Conservation (phyloP, 2,329 filamentous ascomycete species). For the Penicillium sp. region DNA sequence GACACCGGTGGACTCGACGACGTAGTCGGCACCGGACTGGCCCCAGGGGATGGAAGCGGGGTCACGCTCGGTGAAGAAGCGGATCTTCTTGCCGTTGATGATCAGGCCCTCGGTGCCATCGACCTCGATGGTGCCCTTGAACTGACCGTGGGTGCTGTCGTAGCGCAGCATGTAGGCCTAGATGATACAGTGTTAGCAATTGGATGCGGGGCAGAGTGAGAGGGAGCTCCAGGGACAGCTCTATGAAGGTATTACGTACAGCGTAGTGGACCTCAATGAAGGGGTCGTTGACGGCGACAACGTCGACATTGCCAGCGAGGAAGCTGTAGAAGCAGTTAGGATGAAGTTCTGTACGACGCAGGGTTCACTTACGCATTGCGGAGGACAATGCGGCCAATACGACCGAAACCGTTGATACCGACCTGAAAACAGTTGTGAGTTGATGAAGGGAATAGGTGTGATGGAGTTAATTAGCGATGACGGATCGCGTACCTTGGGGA, state of each 20-base stretch:
- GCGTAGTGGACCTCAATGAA: slow-evolving; percentile 99
- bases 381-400: slow-evolving; percentile 99
- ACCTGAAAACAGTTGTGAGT: slow-evolving; percentile 54
- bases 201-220: background rate
- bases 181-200: background rate
- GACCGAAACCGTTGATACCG: slow-evolving; percentile 99
- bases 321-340: slow-evolving; percentile 50
- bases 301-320: slow-evolving; percentile 83
- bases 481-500: slow-evolving; percentile 31
- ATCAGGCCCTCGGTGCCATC: slow-evolving; percentile 66
- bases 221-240: background rate
- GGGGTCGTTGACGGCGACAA: slow-evolving; percentile 98
- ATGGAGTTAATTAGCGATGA: background rate
- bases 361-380: slow-evolving; percentile 74
- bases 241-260: slow-evolving; percentile 61
- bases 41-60: slow-evolving; percentile 87
- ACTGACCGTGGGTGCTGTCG: slow-evolving; percentile 93
- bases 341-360: slow-evolving; percentile 8
- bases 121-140: slow-evolving; percentile 86
- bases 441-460: background rate
- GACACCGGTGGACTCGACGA: slow-evolving; percentile 97
- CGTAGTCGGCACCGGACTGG: slow-evolving; percentile 84
- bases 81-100: slow-evolving; percentile 92
- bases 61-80: slow-evolving; percentile 92
- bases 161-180: slow-evolving; percentile 99